A percentile compares a stretch with the other conserved stretches of the same genome.
These are phyloP conservation scores for Suillus clintonianus DNA, from an alignment of 768 basidiomycete species.

Conservation along the genomic window DNA sequence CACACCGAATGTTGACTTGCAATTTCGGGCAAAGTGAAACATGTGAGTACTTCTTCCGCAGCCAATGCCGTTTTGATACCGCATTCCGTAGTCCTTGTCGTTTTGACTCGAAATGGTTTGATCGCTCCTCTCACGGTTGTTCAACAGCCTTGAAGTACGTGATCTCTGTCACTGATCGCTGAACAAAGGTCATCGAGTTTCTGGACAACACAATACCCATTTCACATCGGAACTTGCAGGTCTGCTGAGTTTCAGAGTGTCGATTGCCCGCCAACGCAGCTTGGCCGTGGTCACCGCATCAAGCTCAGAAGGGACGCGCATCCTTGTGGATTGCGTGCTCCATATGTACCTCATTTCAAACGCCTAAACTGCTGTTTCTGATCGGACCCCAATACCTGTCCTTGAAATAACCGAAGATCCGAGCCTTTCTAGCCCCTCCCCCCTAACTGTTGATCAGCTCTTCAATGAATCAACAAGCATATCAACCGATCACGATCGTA, in stretches of 20 bases:
- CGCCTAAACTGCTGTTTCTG: background rate
- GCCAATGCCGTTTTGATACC: background rate
- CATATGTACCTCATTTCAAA: background rate
- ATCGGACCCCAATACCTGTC: background rate
- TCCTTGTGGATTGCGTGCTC: background rate
- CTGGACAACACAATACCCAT: background rate
- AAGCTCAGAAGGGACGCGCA: background rate
- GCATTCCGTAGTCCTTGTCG: background rate
- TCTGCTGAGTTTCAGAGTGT: background rate
- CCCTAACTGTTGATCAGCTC: background rate
- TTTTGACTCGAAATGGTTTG: background rate
- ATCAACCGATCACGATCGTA: background rate
- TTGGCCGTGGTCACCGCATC: background rate
- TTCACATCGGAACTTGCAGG: background rate
- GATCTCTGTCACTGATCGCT: background rate
- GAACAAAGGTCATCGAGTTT: background rate
- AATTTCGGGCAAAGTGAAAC: background rate
- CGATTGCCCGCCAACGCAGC: background rate
- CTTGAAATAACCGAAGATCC: background rate
- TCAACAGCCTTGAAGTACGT: background rate
- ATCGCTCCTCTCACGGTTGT: background rate
- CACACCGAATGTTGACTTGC: background rate
- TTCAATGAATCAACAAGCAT: background rate
- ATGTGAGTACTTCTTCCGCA: background rate
- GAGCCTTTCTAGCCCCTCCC: background rate